Base-by-base conservation (phyloP, 768 basidiomycete species). In the Hygrophorus pudorinus region DNA sequence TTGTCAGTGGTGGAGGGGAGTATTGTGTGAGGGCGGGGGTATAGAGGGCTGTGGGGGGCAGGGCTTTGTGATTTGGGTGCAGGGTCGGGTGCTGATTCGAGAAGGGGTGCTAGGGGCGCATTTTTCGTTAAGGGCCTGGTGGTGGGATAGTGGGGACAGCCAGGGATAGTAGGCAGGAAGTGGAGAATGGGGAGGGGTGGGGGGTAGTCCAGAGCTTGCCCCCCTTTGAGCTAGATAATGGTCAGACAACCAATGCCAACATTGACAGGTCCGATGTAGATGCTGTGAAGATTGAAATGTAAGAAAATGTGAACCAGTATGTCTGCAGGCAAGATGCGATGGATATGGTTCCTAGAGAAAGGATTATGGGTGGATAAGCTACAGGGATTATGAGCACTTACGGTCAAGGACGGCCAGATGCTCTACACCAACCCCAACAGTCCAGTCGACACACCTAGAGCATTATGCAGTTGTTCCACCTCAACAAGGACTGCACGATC, bases 211-310 rank as follows among this genome's bases (percentile, higher is more conserved):
- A 51, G 12, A 51, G 36, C 4, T 13, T 36, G 5, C 14, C 27
- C 12, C 44, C 50, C 21, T 48, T 48, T 38, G 36, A 37, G 18
- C 20, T 21, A 3, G 44, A 48, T 13, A 51, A 16, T 11, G 44
- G 30, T 6, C 27, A 75, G 75, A 77, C 56, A 34, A 78, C 65
- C 14, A 85, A 62, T 0, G 82, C 73, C 20, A 81, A 67, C 0
- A 80, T 81, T 4, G 68, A 67, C 16, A 79, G 60, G 42, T 81
- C 73, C 12, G 65, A 62, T 2, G 75, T 60, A 2, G 69, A 61
- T 0, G 66, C 59, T 21, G 62, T 57, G 40, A 65, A 64, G 41
- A 64, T 57, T 5, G 68, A 64, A 20, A 67, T 58, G 44, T 62
- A 60, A 31, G 63, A 64, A 3, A 70, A 66, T 50, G 80, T 67